These are phyloP conservation scores for Morella rubra DNA, from an alignment of 306 rosid genomes.

Conservation along the genomic window DNA sequence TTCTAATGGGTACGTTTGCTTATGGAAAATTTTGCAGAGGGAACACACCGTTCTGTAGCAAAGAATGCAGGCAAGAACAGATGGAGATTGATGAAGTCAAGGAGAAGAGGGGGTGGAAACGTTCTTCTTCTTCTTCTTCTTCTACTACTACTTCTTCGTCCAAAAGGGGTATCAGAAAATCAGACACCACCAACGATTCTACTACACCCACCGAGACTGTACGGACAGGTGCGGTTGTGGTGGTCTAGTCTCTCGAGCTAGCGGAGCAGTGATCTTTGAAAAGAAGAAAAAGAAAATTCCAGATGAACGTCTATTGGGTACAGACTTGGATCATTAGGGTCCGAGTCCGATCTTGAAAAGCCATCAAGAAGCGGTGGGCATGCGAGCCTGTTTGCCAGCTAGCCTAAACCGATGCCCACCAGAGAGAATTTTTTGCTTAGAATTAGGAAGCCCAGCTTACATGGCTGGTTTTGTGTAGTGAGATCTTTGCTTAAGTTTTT, in stretches of 20 bases:
- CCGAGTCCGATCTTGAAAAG: not conserved
- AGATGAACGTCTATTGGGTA: not conserved
- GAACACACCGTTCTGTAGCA: conserved; percentile 93
- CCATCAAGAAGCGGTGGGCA: not conserved
- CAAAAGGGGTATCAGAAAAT: conserved; percentile 49
- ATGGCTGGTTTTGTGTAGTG: conserved; percentile 1
- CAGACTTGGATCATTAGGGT: not conserved
- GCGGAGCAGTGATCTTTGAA: not conserved
- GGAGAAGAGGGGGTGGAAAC: conserved; percentile 67
- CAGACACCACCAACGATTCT: conserved; percentile 56
- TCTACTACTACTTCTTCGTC: conserved; percentile 37
- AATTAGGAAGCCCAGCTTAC: not conserved
- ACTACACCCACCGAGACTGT: conserved; percentile 43
- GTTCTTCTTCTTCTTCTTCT: conserved; percentile 23
- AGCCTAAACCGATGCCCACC: not conserved
- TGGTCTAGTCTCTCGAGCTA: conserved; percentile 45
- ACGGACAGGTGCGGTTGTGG: conserved; percentile 69
- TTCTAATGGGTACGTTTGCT: conserved; percentile 24
- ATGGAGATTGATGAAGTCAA: conserved; percentile 75
- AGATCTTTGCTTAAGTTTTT: conserved; percentile 7
- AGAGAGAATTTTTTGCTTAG: conserved; percentile 20
- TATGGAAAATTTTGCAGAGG: conserved; percentile 58
- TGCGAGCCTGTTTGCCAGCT: not conserved
- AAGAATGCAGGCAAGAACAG: conserved; percentile 87
- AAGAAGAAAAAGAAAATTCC: not conserved